A percentile compares a stretch with the other conserved stretches of the same genome.
Evolutionary conservation across 2,329 filamentous ascomycete genomes (phyloP).

Genomic region (Nannizzia gypsea): DNA sequence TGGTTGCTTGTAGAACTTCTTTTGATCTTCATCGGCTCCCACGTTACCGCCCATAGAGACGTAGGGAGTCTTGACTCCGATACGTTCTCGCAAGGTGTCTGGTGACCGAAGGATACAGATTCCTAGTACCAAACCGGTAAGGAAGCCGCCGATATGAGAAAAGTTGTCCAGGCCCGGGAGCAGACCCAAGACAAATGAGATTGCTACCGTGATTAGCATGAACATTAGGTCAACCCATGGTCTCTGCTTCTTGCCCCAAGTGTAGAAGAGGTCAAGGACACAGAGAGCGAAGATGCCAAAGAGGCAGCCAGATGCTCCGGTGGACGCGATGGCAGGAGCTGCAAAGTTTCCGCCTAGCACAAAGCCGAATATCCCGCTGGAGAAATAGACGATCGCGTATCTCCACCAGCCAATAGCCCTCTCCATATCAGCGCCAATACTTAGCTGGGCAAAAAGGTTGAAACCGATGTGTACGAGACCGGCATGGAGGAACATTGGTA

Average conservation of each 20-base stretch:
- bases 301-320: conserved; percentile 77
- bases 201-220: conserved; percentile 70
- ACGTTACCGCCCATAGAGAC: conserved; percentile 48
- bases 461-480: conserved; percentile 91
- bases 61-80: conserved; percentile 61
- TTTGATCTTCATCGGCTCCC: conserved; percentile 34
- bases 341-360: conserved; percentile 92
- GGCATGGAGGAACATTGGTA: conserved; percentile 89
- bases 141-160: conserved; percentile 87
- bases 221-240: conserved; percentile 80
- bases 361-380: conserved; percentile 87
- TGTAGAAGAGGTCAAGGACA: conserved; percentile 82
- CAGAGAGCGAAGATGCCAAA: conserved; percentile 87
- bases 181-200: conserved; percentile 84
- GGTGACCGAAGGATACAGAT: conserved; percentile 83
- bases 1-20: conserved; percentile 50
- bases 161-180: conserved; percentile 94
- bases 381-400: conserved; percentile 81
- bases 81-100: conserved; percentile 60
- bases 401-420: conserved; percentile 75
- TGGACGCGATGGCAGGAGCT: conserved; percentile 65
- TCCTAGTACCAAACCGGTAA: conserved; percentile 81
- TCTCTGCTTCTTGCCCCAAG: conserved; percentile 66
- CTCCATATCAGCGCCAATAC: conserved; percentile 86
- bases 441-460: conserved; percentile 85